A percentile compares a stretch with the other conserved stretches of the same genome.
Evolutionary conservation across 768 basidiomycete genomes (phyloP).

Genomic region (Tulasnella sp.): DNA sequence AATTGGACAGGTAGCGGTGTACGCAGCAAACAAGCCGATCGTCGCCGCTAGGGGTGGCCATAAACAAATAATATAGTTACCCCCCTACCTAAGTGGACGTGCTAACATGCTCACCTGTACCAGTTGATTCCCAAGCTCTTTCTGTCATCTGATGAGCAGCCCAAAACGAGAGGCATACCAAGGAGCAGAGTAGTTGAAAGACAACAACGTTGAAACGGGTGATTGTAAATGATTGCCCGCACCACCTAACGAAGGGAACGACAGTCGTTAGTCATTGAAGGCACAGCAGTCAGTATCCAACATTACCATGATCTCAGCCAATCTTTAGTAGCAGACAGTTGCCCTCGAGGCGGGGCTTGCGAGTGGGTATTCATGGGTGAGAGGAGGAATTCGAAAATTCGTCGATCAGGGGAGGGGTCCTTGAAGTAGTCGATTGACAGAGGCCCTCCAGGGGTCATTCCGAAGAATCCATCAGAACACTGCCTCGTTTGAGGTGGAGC

Average conservation of each 20-base stretch:
- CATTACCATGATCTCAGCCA: background rate
- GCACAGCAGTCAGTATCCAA: background rate
- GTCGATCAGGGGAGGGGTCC: background rate
- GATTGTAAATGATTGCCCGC: conserved; percentile 5
- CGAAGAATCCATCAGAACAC: background rate
- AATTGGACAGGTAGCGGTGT: background rate
- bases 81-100: background rate
- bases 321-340: background rate
- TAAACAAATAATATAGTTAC: background rate
- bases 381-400: background rate
- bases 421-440: background rate
- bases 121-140: background rate
- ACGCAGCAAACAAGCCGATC: background rate
- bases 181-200: background rate
- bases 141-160: conserved; percentile 11
- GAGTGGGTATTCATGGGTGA: background rate
- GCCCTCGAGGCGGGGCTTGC: background rate
- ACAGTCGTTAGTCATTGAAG: background rate
- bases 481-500: background rate
- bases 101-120: background rate
- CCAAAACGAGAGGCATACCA: conserved; percentile 5
- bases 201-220: conserved; percentile 6
- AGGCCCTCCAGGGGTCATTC: background rate
- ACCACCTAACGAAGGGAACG: background rate
- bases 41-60: background rate